Evolutionary conservation across 805 yeast genomes (phyloP), one percentile per base, ranked within the genome.

Genomic region (Sugiyamaella valdiviana): DNA sequence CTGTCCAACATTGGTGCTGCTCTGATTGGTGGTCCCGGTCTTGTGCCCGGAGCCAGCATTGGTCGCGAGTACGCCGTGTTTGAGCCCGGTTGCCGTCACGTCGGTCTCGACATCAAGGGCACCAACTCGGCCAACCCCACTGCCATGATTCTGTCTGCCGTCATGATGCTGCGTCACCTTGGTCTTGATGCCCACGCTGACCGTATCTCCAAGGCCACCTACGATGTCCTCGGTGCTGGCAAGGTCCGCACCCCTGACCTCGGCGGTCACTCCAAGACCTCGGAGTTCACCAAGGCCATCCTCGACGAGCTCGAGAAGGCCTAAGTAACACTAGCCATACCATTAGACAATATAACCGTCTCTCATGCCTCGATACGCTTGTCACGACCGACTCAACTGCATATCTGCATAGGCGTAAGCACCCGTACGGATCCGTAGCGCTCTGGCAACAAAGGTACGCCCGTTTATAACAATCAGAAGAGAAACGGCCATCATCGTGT

Each of bases 71-170:
- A 84, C 70, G 98, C 98, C 49, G 95, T 91, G 54, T 91, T 93
- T 71, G 99, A 91, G 78, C 98, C 99, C 63, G 99, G 98, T 74
- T 90, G 97, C 75, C 86, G 99, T 79, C 98, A 90, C 76, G 98
- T 90, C 64, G 98, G 98, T 72, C 78, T 91, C 62, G 97, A 91
- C 72, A 86, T 93, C 69, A 78, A 86, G 77, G 97, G 95, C 66
- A 80, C 86, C 72, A 85, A 88, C 77, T 78, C 87, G 56, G 98
- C 98, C 57, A 91, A 91, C 82, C 99, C 99, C 68, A 87, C 97
- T 54, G 98, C 96, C 60, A 85, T 91, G 91, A 85, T 91, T 63
- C 77, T 93, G 64, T 87, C 96, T 51, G 79, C 96, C 41, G 73
- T 90, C 56, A 81, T 91, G 84, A 71, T 91, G 83, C 80, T 91